phyloP scores from a whole-genome alignment of 78 protist species.

The Pigoraptor vietnamica region DNA sequence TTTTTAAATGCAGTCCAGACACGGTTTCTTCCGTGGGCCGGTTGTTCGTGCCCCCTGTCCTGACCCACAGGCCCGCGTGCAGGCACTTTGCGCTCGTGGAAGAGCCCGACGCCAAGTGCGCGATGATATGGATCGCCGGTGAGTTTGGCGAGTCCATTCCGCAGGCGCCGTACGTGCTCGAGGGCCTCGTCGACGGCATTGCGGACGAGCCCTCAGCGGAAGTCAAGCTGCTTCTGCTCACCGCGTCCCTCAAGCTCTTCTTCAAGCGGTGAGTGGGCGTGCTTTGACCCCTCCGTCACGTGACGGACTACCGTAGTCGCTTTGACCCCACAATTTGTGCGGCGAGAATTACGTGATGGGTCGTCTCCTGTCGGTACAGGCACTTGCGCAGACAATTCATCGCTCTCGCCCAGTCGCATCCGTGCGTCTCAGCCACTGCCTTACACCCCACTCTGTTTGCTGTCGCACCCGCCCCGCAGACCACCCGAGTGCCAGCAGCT shows the following conservation, averaged over 20 bases:
- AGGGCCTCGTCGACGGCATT: slow-evolving; percentile 33
- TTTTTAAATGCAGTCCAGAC: not conserved
- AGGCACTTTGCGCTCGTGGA: not conserved
- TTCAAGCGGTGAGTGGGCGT: slow-evolving; percentile 38
- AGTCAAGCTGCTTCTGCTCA: slow-evolving; percentile 24
- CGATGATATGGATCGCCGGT: slow-evolving; percentile 69
- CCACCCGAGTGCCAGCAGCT: slow-evolving; percentile 53
- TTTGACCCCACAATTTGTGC: too few species aligned
- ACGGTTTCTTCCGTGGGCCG: not conserved
- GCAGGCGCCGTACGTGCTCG: slow-evolving; percentile 70
- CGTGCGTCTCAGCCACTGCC: too few species aligned
- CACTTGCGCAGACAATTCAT: too few species aligned
- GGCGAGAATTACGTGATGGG: too few species aligned
- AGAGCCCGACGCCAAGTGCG: slow-evolving; percentile 19
- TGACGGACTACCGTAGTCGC: too few species aligned
- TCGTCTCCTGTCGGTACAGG: too few species aligned
- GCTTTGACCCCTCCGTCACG: too few species aligned
- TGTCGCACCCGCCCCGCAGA: not conserved
- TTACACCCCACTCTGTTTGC: not conserved
- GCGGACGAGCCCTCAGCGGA: not conserved
- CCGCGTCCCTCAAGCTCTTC: slow-evolving; percentile 45
- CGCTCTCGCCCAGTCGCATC: too few species aligned
- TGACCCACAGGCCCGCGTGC: not conserved
- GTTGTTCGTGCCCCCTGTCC: not conserved
- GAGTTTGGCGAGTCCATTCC: slow-evolving; percentile 64